phyloP scores from a whole-genome alignment of 1,284 basidiomycete genomes.

The Irpex sp. region DNA sequence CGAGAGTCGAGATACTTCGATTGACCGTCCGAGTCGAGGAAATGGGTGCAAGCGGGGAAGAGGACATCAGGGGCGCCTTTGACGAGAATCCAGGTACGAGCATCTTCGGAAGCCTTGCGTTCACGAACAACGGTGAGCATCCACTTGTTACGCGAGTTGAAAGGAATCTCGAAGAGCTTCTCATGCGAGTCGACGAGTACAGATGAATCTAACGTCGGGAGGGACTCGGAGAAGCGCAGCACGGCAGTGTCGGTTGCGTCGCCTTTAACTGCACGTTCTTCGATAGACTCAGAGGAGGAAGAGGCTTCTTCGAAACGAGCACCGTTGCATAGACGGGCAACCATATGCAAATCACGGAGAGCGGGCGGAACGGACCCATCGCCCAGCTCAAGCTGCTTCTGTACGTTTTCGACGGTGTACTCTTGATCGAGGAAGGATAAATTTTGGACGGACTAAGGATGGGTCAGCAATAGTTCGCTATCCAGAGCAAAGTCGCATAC shows the following conservation, averaged over 20 bases:
- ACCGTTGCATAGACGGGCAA: conserved; percentile 59
- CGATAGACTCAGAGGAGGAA: conserved; percentile 33
- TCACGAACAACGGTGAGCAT: conserved; percentile 45
- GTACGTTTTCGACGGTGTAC: conserved; percentile 26
- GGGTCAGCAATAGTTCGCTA: not conserved
- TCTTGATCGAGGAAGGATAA: conserved; percentile 38
- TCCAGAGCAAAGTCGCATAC: conserved; percentile 9
- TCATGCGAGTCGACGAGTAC: conserved; percentile 24
- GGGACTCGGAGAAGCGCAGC: conserved; percentile 52
- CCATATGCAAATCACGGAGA: conserved; percentile 34
- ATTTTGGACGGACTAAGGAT: conserved; percentile 35
- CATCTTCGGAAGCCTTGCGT: conserved; percentile 14
- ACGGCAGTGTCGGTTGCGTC: conserved; percentile 66
- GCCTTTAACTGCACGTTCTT: conserved; percentile 49
- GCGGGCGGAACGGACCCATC: conserved; percentile 16
- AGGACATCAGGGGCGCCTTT: conserved; percentile 63
- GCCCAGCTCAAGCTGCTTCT: conserved; percentile 18
- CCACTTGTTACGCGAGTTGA: conserved; percentile 69
- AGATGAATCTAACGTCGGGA: conserved; percentile 26
- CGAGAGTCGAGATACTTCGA: conserved; percentile 31
- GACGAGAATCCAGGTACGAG: conserved; percentile 36
- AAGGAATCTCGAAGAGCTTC: conserved; percentile 45
- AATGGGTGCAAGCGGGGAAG: conserved; percentile 40
- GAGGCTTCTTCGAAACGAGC: conserved; percentile 47
- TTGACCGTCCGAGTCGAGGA: conserved; percentile 36